Percentiles rank a stretch among this genome's conserved stretches.
Conservation (phyloP, 2,329 filamentous ascomycete species). For the Fusarium avenaceum region DNA sequence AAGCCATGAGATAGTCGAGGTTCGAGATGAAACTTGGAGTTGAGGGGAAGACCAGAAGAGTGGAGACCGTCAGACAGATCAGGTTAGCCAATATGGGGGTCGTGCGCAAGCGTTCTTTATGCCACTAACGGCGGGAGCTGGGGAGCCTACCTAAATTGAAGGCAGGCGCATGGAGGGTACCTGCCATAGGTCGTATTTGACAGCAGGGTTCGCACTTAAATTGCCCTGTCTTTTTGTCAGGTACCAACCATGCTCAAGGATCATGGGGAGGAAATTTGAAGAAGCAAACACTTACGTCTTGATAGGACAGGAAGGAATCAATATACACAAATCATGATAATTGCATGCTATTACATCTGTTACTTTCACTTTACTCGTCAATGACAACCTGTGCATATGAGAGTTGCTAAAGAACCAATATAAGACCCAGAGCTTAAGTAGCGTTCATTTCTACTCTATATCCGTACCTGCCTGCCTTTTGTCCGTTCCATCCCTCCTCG, state of each 20-base stretch:
- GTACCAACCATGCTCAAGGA: slow-evolving; percentile 7
- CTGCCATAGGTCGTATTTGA: slow-evolving; percentile 11
- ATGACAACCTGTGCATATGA: neutral
- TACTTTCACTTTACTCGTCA: neutral
- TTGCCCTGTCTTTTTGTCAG: neutral
- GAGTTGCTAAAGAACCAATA: neutral
- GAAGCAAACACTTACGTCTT: slow-evolving; percentile 23
- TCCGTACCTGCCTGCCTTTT: neutral
- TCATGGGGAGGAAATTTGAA: neutral
- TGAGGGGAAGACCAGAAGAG: slow-evolving; percentile 35
- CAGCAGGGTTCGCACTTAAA: neutral
- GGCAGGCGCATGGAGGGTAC: slow-evolving; percentile 18
- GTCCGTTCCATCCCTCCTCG: slow-evolving; percentile 7
- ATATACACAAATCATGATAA: slow-evolving; percentile 1
- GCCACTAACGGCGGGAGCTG: slow-evolving; percentile 31
- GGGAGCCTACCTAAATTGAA: slow-evolving; percentile 19
- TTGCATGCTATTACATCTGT: neutral
- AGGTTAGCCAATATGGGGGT: slow-evolving; percentile 14
- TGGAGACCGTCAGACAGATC: slow-evolving; percentile 19
- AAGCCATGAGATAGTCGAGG: slow-evolving; percentile 17
- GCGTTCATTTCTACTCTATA: neutral
- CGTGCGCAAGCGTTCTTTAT: slow-evolving; percentile 17
- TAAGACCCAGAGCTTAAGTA: slow-evolving; percentile 3
- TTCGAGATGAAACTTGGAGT: slow-evolving; percentile 39
- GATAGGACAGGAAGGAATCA: slow-evolving; percentile 18